Percentiles rank a stretch among this genome's conserved stretches.
Conservation (phyloP, 306 rosid genomes). For the Cucurbita maxima region DNA sequence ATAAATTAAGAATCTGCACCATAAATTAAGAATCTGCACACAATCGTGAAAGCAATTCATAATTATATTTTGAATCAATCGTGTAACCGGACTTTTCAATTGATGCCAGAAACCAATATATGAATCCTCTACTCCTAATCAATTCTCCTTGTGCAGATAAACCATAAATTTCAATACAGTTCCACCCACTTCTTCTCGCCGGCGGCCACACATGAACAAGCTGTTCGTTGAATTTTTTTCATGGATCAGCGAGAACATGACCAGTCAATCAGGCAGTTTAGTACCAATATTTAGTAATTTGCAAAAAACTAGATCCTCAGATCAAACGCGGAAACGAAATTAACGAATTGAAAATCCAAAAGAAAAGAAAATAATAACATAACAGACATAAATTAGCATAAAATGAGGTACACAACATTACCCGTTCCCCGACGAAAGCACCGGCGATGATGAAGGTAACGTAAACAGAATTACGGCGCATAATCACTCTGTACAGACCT, state of each 20-base stretch:
- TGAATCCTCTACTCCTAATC: not conserved
- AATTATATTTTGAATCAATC: not conserved
- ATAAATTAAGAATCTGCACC: not conserved
- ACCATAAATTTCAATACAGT: not conserved
- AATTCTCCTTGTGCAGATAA: not conserved
- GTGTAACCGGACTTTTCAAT: not conserved
- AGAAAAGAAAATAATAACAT: constrained; percentile 15
- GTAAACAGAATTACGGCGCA: constrained; percentile 96
- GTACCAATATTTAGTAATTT: not conserved
- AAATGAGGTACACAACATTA: constrained; percentile 15
- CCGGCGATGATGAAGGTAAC: constrained; percentile 91
- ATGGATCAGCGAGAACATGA: not conserved
- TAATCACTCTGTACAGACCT: constrained; percentile 67
- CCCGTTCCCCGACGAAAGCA: constrained; percentile 91
- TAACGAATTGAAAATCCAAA: constrained; percentile 65
- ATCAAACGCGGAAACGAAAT: constrained; percentile 13
- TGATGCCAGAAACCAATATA: not conserved
- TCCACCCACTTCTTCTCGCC: not conserved
- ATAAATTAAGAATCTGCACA: not conserved
- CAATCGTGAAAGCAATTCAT: not conserved
- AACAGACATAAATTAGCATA: constrained; percentile 11
- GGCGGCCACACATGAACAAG: not conserved
- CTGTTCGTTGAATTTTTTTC: not conserved
- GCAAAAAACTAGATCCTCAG: not conserved
- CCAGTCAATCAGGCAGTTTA: not conserved